A percentile compares a stretch with the other conserved stretches of the same genome.
These are phyloP conservation scores for Nakaseomyces delphensis DNA, from an alignment of 1,139 yeast species.

Conservation along the genomic window DNA sequence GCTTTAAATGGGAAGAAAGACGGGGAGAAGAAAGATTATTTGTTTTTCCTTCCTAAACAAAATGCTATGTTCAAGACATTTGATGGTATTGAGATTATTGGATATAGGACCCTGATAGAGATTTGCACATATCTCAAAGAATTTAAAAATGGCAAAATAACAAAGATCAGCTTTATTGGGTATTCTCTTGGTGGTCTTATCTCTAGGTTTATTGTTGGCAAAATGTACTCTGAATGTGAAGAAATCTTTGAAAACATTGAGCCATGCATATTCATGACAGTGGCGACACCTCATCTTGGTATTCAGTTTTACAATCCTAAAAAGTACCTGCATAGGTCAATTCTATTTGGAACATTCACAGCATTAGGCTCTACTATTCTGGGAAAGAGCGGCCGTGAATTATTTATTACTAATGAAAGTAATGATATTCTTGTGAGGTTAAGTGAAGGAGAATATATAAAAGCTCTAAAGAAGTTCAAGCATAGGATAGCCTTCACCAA, in stretches of 20 bases:
- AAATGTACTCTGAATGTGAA: conserved; percentile 26
- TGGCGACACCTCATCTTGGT: conserved; percentile 91
- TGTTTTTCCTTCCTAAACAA: conserved; percentile 57
- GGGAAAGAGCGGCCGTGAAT: conserved; percentile 67
- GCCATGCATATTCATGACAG: conserved; percentile 64
- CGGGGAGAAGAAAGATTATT: conserved; percentile 38
- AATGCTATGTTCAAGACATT: conserved; percentile 71
- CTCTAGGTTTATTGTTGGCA: conserved; percentile 62
- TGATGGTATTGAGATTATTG: conserved; percentile 72
- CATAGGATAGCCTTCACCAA: conserved; percentile 60
- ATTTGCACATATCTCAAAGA: conserved; percentile 41
- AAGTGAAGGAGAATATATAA: conserved; percentile 43
- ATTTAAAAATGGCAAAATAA: conserved; percentile 35
- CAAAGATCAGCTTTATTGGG: conserved; percentile 42
- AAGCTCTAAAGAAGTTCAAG: conserved; percentile 51
- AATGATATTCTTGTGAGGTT: conserved; percentile 42
- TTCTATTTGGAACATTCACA: conserved; percentile 44
- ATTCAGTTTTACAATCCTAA: conserved; percentile 38
- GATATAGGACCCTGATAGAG: conserved; percentile 60
- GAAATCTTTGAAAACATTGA: conserved; percentile 51
- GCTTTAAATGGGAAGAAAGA: conserved; percentile 35
- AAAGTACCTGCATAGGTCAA: conserved; percentile 21
- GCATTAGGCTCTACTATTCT: conserved; percentile 51
- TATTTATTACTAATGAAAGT: conserved; percentile 45
- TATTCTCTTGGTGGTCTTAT: conserved; percentile 49